Percentiles rank a stretch among this genome's conserved stretches.
These are phyloP conservation scores for Yamagishiella unicocca DNA, from an alignment of 139 green algal genomes.

Conservation along the genomic window DNA sequence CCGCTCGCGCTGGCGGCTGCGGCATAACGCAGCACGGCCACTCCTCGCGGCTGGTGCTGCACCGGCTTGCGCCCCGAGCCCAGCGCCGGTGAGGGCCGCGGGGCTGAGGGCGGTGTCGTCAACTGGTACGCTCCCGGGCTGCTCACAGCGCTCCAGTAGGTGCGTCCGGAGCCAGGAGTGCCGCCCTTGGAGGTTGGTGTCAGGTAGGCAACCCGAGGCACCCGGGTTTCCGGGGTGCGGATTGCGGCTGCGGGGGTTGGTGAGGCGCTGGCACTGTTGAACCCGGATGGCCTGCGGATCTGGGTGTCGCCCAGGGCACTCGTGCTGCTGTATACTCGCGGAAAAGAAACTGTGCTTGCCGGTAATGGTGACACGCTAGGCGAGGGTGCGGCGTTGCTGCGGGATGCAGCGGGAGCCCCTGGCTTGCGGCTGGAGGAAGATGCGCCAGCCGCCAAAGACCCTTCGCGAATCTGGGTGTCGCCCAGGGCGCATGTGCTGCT, in stretches of 20 bases:
- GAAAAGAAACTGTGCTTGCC: no score
- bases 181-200: background rate
- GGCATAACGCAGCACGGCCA: background rate
- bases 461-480: no score
- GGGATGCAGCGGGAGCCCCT: no score
- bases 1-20: background rate
- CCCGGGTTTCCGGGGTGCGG: background rate
- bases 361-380: no score
- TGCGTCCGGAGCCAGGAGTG: background rate
- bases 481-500: no score
- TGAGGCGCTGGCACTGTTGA: background rate
- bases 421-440: no score
- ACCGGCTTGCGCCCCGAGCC: background rate
- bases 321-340: no score
- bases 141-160: background rate
- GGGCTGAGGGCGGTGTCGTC: background rate
- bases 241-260: background rate
- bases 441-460: no score
- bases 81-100: background rate
- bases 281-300: background rate
- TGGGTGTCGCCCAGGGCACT: no score
- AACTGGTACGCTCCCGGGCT: background rate
- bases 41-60: background rate
- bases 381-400: no score
- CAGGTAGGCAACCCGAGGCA: conserved; percentile 3